phyloP scores from a whole-genome alignment of 805 yeast species.

The Candida qinlingensis region DNA sequence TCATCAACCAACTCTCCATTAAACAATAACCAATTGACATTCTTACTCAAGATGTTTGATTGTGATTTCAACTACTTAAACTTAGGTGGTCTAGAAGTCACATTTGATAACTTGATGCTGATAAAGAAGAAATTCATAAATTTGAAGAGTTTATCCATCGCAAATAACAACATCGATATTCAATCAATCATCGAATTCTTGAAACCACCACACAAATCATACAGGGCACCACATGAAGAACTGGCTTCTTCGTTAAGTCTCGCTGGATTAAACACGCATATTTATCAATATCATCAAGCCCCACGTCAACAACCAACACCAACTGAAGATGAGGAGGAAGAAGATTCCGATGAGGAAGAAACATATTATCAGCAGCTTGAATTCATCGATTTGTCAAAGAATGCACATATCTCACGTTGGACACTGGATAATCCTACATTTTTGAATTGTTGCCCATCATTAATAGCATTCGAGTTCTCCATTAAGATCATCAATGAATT shows the following conservation, averaged over 20 bases:
- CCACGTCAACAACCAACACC: background rate
- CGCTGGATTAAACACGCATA: background rate
- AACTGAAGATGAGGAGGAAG: constrained; percentile 9
- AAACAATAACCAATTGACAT: constrained; percentile 44
- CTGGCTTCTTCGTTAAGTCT: constrained; percentile 4
- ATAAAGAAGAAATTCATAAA: constrained; percentile 35
- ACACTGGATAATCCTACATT: constrained; percentile 44
- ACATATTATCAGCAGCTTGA: constrained; percentile 33
- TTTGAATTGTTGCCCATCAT: constrained; percentile 39
- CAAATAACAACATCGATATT: constrained; percentile 31
- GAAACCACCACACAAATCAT: constrained; percentile 20
- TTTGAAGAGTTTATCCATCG: constrained; percentile 31
- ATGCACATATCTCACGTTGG: constrained; percentile 55
- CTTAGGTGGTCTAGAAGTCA: constrained; percentile 60
- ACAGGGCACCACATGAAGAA: background rate
- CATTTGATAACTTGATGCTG: constrained; percentile 30
- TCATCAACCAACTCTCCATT: constrained; percentile 58
- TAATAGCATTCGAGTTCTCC: constrained; percentile 63
- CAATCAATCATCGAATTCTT: constrained; percentile 29
- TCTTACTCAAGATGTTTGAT: constrained; percentile 36
- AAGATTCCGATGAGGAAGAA: constrained; percentile 8
- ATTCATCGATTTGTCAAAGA: constrained; percentile 64
- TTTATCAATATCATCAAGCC: background rate
- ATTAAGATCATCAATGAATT: constrained; percentile 49
- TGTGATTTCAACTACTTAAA: constrained; percentile 44